Evolutionary conservation across 345 rosid species (phyloP).

Genomic region (Murraya koenigii): DNA sequence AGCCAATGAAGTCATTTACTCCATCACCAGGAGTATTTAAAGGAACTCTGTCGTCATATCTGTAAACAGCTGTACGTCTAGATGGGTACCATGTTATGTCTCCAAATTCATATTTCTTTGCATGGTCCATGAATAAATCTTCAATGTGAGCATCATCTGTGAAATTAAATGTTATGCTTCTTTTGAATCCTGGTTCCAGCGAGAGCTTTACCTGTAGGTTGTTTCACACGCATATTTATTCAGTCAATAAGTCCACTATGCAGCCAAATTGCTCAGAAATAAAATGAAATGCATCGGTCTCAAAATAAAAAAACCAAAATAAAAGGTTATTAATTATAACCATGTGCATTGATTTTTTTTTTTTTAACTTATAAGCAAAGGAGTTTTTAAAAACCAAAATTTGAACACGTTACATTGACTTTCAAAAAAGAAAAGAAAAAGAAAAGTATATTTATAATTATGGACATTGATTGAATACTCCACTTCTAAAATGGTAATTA

Average conservation of each 20-base stretch:
- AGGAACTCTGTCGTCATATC: conserved; percentile 67
- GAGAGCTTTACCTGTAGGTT: conserved; percentile 60
- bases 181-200: conserved; percentile 65
- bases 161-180: conserved; percentile 69
- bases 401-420: too few species aligned
- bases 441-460: too few species aligned
- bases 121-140: conserved; percentile 56
- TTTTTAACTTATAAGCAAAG: neutral
- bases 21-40: conserved; percentile 51
- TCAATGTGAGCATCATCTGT: conserved; percentile 60
- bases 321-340: too few species aligned
- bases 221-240: neutral
- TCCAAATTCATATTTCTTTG: conserved; percentile 61
- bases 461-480: too few species aligned
- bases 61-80: conserved; percentile 59
- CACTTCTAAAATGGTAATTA: too few species aligned
- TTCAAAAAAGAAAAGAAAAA: too few species aligned
- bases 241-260: neutral
- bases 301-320: too few species aligned
- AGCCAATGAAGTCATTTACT: conserved; percentile 66
- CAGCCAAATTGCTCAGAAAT: neutral
- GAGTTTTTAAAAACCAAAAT: neutral
- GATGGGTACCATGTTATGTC: conserved; percentile 94
- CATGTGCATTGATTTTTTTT: too few species aligned
- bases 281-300: neutral